Base-by-base conservation (phyloP, 108 stramenopile genomes). In the Nitzschia sp. region DNA sequence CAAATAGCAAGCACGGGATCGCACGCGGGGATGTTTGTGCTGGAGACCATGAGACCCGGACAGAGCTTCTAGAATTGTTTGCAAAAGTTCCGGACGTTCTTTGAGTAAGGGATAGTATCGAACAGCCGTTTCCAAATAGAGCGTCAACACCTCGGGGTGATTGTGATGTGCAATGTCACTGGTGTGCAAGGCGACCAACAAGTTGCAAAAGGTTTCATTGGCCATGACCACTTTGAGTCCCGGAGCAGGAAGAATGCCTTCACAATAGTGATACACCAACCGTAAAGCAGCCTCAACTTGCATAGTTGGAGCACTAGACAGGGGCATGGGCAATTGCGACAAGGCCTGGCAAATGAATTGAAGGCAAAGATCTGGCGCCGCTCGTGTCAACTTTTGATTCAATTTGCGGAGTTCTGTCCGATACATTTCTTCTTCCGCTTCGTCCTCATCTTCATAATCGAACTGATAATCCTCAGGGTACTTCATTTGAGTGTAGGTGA, bases 391-490 rank as follows among this genome's bases (percentile, higher is more conserved):
- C 29, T 73, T 79, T 46, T 78, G 77, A 53, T 85, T 83, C 37
- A 90, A 25, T 53, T 90, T 90, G n/a, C 86, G 59, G 2, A 90
- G 70, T 42, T 84, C 82, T 1, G 80, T 63, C 10, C 86, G 72
- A 65, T 86, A 90, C 50, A 75, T 63, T 72, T 86, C 83, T 53
- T 90, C 86, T 57, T 90, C 89, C 9, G 89, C 85, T 54, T 85
- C 85, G 17, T 77, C 75, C 43, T 90, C 89, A 62, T 90, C 86
- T 69, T 85, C 84, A 57, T 75, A 82, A 42, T 90, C 84, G 61
- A 73, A 86, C 26, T 75, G 68, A 77, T 80, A 85, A 14, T 85
- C 84, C 11, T 55, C 26, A 22, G 85, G 86, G 55, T 90, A 90
- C 55, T 76, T 85, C 83, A 90, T 84, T 72, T 86, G 83, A 14